phyloP scores from a whole-genome alignment of 2,329 filamentous ascomycete genomes.

The Aspergillus sp. region DNA sequence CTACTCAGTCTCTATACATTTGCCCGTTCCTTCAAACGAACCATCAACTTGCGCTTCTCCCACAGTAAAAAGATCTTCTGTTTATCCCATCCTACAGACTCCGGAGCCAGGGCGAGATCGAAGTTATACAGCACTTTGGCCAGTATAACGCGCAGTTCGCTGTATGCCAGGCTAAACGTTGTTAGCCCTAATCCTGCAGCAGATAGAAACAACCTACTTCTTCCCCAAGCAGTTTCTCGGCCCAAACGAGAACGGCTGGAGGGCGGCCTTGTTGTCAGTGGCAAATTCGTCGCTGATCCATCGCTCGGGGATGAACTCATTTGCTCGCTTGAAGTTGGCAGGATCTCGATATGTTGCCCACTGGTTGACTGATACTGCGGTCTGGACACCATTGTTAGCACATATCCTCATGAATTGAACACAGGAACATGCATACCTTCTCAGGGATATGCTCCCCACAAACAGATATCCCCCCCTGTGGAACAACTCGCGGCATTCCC shows the following conservation, averaged over 20 bases:
- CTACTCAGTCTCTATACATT: no score
- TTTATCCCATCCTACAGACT: slow-evolving; percentile 20
- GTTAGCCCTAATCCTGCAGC: background rate
- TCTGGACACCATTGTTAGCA: background rate
- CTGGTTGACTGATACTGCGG: background rate
- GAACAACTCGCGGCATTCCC: slow-evolving; percentile 35
- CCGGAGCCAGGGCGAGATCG: slow-evolving; percentile 17
- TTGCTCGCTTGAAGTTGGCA: slow-evolving; percentile 12
- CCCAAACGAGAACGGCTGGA: slow-evolving; percentile 14
- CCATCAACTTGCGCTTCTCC: slow-evolving; percentile 25
- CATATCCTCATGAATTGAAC: no score
- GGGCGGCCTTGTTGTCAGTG: slow-evolving; percentile 3
- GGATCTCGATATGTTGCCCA: slow-evolving; percentile 4
- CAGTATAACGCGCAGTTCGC: slow-evolving; percentile 13
- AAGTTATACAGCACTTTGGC: slow-evolving; percentile 20
- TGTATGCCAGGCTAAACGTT: slow-evolving; percentile 9
- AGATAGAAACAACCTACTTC: slow-evolving; percentile 2
- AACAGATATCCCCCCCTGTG: slow-evolving; percentile 28
- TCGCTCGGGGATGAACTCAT: slow-evolving; percentile 16
- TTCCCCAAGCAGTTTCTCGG: slow-evolving; percentile 13
- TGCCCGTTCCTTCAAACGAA: background rate
- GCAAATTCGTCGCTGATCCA: slow-evolving; percentile 4
- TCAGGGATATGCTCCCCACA: no score
- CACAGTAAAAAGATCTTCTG: slow-evolving; percentile 27
- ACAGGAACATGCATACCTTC: no score